A percentile compares a stretch with the other conserved stretches of the same genome.
Conservation (phyloP, 1,284 basidiomycete genomes). For the Gomphus bonarii region DNA sequence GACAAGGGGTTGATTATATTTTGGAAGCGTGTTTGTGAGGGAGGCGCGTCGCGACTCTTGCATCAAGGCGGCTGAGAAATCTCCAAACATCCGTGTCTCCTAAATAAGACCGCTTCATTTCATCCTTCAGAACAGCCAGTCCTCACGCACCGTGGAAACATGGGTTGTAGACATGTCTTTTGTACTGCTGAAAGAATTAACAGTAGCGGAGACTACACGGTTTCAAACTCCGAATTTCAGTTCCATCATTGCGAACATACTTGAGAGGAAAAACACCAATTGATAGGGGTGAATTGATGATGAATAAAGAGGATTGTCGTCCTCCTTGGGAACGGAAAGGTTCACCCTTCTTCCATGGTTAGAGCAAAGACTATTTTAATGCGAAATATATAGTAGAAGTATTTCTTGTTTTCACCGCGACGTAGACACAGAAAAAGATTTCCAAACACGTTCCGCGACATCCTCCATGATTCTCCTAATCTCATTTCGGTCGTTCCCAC, state of each 20-base stretch:
- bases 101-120: not conserved
- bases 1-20: slow-evolving; percentile 87
- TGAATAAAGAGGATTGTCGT: no score
- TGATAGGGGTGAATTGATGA: no score
- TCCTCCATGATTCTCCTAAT: slow-evolving; percentile 27
- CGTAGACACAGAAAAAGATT: slow-evolving; percentile 1
- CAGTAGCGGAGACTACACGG: slow-evolving; percentile 4
- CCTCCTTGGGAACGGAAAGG: no score
- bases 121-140: not conserved
- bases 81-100: slow-evolving; percentile 37
- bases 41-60: slow-evolving; percentile 78
- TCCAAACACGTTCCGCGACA: slow-evolving; percentile 35
- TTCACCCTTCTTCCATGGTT: no score
- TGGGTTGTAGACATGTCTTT: slow-evolving; percentile 8
- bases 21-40: slow-evolving; percentile 73
- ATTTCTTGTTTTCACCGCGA: no score
- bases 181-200: not conserved
- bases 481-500: slow-evolving; percentile 35
- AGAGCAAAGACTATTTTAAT: no score
- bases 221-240: not conserved
- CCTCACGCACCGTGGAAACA: slow-evolving; percentile 8
- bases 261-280: no score
- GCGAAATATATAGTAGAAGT: no score
- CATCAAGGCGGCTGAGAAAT: slow-evolving; percentile 82
- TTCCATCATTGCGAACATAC: no score